phyloP scores from a whole-genome alignment of 176 grass and related monocot genomes.

The Urochloa ruziziensis region DNA sequence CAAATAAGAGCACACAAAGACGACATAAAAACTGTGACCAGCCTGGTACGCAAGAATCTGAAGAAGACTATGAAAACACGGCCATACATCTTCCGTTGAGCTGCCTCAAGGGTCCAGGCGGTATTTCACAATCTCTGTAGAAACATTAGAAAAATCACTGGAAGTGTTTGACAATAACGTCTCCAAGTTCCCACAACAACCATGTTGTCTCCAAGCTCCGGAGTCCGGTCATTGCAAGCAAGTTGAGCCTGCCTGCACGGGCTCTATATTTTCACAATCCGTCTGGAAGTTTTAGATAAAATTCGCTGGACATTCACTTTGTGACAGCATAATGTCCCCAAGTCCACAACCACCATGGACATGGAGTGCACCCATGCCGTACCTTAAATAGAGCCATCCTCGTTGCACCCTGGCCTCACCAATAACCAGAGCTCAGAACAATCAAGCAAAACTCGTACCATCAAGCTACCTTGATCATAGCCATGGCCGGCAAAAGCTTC shows the following conservation, averaged over 20 bases:
- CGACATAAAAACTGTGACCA: background rate
- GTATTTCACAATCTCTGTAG: background rate
- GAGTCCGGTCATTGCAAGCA: too few species aligned
- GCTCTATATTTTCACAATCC: too few species aligned
- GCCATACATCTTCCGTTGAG: background rate
- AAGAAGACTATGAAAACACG: background rate
- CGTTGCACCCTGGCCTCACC: background rate
- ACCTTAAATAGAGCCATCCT: background rate
- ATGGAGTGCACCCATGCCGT: background rate
- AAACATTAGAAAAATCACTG: background rate
- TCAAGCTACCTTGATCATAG: too few species aligned
- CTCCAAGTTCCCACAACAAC: too few species aligned
- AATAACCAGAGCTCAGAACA: background rate
- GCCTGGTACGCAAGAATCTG: background rate
- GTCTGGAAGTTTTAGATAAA: too few species aligned
- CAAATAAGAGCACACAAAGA: background rate
- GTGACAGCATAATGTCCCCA: too few species aligned
- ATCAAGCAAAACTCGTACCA: background rate
- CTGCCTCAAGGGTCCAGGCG: background rate
- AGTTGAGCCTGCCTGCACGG: too few species aligned
- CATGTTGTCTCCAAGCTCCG: too few species aligned
- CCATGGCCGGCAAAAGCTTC: background rate
- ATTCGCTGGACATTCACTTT: too few species aligned
- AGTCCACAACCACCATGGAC: background rate
- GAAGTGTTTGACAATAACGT: too few species aligned